phyloP scores from a whole-genome alignment of 148 eudicot genomes.

The Simmondsia chinensis region DNA sequence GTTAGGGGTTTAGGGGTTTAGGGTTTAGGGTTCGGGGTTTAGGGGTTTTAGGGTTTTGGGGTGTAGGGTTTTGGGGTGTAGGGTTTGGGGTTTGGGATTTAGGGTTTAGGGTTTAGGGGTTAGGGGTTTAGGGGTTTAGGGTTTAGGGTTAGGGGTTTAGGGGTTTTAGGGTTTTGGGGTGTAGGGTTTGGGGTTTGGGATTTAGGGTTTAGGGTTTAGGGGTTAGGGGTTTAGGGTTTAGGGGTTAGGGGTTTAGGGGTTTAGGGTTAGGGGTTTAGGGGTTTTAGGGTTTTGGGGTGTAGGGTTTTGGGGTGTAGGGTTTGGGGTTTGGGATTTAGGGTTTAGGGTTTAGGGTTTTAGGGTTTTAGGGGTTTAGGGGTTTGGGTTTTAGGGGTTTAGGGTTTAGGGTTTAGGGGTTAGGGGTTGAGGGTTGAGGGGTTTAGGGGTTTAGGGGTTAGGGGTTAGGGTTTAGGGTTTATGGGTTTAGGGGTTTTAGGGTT shows the following conservation, averaged over 20 bases:
- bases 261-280: too few species aligned
- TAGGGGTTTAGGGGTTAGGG: slow-evolving; percentile 8
- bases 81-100: background rate
- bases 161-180: background rate
- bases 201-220: slow-evolving; percentile 5
- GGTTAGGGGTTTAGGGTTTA: too few species aligned
- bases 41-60: background rate
- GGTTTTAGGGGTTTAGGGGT: too few species aligned
- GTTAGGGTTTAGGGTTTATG: slow-evolving; percentile 6
- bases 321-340: slow-evolving; percentile 8
- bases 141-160: too few species aligned
- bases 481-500: slow-evolving; percentile 10
- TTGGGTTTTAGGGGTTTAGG: too few species aligned
- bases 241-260: too few species aligned
- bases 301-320: too few species aligned
- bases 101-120: background rate
- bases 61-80: background rate
- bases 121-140: too few species aligned
- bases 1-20: too few species aligned
- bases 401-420: too few species aligned
- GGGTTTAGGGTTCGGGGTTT: background rate
- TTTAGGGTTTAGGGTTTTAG: slow-evolving; percentile 5
- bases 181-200: background rate
- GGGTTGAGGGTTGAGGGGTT: too few species aligned
- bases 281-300: too few species aligned